phyloP scores from a whole-genome alignment of 352 stramenopile genomes.

The Phytophthora crassamura region DNA sequence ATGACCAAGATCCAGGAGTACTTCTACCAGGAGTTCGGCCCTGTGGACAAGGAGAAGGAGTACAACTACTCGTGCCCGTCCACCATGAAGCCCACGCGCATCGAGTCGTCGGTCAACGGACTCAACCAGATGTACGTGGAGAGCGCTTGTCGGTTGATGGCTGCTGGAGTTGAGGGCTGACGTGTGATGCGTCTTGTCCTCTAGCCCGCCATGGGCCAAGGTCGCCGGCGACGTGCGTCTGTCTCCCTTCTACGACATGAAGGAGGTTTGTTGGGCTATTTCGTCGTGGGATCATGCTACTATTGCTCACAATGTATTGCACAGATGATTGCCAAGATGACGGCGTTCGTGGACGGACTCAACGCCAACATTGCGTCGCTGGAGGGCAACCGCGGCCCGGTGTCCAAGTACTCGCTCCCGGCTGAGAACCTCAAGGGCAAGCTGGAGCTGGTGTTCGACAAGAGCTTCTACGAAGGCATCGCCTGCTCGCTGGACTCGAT shows the following conservation, averaged over 20 bases:
- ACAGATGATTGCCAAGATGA: constrained; percentile 79
- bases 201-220: constrained; percentile 89
- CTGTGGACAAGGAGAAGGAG: constrained; percentile 79
- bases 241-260: constrained; percentile 93
- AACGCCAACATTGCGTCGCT: constrained; percentile 87
- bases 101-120: constrained; percentile 81
- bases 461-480: constrained; percentile 89
- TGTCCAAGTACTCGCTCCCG: constrained; percentile 92
- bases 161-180: background rate
- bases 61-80: constrained; percentile 93
- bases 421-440: constrained; percentile 81
- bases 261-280: constrained; percentile 56
- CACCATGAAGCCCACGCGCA: constrained; percentile 89
- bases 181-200: background rate
- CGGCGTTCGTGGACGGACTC: constrained; percentile 86
- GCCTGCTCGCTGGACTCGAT: constrained; percentile 92
- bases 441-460: constrained; percentile 89
- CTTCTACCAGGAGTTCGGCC: constrained; percentile 92
- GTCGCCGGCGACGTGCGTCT: constrained; percentile 92
- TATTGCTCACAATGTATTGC: background rate
- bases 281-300: background rate
- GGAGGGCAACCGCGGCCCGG: constrained; percentile 82
- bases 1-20: constrained; percentile 85
- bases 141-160: background rate
- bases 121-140: constrained; percentile 82